Evolutionary conservation across 306 rosid species (phyloP).

Genomic region (Rosa persica): DNA sequence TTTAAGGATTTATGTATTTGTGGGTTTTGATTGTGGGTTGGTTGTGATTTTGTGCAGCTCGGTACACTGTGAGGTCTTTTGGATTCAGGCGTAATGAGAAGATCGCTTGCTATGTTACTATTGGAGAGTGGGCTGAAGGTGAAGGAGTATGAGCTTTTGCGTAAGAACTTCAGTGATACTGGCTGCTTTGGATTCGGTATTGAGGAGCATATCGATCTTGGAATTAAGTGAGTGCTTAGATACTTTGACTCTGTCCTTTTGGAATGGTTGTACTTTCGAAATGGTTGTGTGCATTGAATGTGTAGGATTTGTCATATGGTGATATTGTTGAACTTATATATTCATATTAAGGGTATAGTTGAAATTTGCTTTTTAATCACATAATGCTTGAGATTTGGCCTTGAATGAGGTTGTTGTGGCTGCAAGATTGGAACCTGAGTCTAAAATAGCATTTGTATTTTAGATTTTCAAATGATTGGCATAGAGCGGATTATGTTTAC

Average conservation of each 20-base stretch:
- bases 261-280: too few relatives aligned
- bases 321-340: too few relatives aligned
- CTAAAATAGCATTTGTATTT: not conserved
- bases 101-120: conserved; percentile 48
- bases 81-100: conserved; percentile 49
- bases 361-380: not conserved
- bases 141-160: conserved; percentile 46
- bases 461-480: not conserved
- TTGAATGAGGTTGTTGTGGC: not conserved
- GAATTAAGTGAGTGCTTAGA: conserved; percentile 36
- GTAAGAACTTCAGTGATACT: conserved; percentile 47
- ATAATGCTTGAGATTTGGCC: too few relatives aligned
- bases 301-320: not conserved
- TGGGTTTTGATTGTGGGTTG: too few relatives aligned
- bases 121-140: conserved; percentile 51
- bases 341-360: too few relatives aligned
- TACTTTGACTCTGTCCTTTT: not conserved
- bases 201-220: conserved; percentile 51
- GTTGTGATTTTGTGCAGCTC: too few relatives aligned
- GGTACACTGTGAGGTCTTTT: too few relatives aligned
- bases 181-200: conserved; percentile 46
- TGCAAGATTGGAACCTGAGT: not conserved
- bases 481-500: too few relatives aligned
- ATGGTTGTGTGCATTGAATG: not conserved
- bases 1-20: too few relatives aligned